Base-by-base conservation (phyloP, 1,284 basidiomycete genomes). In the Paramarasmius palmivorus region DNA sequence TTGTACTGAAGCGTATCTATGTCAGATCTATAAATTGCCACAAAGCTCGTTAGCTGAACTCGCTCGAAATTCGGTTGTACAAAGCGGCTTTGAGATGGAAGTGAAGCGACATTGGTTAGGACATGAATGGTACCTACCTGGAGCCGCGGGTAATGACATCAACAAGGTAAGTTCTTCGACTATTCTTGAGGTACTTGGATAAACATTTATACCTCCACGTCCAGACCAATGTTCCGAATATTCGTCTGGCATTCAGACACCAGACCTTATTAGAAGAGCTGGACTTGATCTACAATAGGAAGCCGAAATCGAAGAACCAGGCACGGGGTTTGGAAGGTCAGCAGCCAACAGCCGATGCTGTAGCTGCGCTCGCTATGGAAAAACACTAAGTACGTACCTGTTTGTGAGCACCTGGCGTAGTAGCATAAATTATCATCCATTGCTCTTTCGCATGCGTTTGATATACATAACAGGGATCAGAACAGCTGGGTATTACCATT, bases 31-130 rank as follows among this genome's bases (percentile, higher is more conserved):
- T 72, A 95, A 96, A 72, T 74, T 97, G 47, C 92, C 93, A 0
- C 90, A 92, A 66, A 88, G 85, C 60, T 90, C 88, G 1, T 75
- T 92, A 4, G 88, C 87, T 44, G 96, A 99, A 73, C 82, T 99
- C 23, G 96, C 97, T 17, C 85, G 96, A 44, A 99, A 98, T 73
- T 95, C 93, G 2, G 96, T 98, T 34, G 78, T 94, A 50, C 97
- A 99, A 69, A 95, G 92, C 60, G 97, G 97, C 1, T 99, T 98
- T 72, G 97, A 99, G 73, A 98, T 98, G 94, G 92, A 97, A 70
- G 73, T 98, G 65, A 99, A 99, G 74, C 86, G 94, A 14, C 97
- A 98, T 70, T 99, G 97, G 96, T 77, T 97, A 3, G 94, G 95
- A 0, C 80, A 89, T 58, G 75, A 90, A 57, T 98, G 93, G 90